A percentile compares a stretch with the other conserved stretches of the same genome.
phyloP scores from a whole-genome alignment of 2,329 filamentous ascomycete genomes.

The Basipetospora sp. region DNA sequence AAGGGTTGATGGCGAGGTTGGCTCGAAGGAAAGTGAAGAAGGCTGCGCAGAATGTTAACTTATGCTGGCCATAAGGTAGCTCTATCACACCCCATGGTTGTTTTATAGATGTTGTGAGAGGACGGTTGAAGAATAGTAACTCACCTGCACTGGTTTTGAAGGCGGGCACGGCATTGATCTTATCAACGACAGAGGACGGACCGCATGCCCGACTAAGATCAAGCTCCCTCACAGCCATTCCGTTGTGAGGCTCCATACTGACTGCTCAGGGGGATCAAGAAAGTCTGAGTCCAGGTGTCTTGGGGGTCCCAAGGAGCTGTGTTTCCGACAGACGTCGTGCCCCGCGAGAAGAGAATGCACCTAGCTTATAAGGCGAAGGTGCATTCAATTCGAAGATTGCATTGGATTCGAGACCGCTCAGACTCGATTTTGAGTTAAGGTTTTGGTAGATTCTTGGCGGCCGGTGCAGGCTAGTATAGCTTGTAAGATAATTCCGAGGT shows the following conservation, averaged over 20 bases:
- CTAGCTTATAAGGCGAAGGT: no score
- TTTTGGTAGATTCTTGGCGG: no score
- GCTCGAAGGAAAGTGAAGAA: constrained; percentile 72
- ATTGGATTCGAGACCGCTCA: no score
- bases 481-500: no score
- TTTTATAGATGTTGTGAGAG: neutral
- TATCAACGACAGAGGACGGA: constrained; percentile 34
- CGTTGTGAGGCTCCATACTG: constrained; percentile 10
- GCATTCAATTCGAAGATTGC: no score
- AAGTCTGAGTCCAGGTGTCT: neutral
- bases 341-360: no score
- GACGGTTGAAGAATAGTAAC: constrained; percentile 15
- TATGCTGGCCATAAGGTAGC: no score
- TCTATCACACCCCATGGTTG: no score
- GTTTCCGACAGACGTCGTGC: no score
- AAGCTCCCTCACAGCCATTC: constrained; percentile 32
- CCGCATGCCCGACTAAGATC: constrained; percentile 31
- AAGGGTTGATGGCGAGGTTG: constrained; percentile 56
- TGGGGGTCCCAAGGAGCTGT: no score
- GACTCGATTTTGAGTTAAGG: no score
- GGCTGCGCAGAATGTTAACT: constrained; percentile 31
- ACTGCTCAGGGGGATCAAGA: neutral
- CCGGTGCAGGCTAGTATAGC: no score
- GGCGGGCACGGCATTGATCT: constrained; percentile 41
- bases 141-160: constrained; percentile 47